These are phyloP conservation scores for Chlorella variabilis DNA, from an alignment of 163 green algal genomes.

Conservation along the genomic window DNA sequence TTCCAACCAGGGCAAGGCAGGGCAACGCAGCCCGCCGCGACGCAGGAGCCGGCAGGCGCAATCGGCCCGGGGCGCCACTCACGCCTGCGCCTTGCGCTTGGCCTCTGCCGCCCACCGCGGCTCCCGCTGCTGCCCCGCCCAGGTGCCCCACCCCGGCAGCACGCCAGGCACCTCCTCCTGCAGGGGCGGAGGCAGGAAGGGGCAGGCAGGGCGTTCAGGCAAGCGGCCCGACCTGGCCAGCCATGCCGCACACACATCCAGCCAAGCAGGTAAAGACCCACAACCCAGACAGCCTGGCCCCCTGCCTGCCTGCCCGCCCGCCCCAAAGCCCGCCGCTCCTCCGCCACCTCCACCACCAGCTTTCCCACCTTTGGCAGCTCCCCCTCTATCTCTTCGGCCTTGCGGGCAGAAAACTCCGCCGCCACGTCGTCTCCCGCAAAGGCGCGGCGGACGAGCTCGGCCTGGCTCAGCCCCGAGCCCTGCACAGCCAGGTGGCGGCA, in stretches of 20 bases:
- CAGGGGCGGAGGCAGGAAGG: conserved; percentile 14
- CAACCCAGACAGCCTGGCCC: too few species aligned
- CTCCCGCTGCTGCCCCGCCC: conserved; percentile 75
- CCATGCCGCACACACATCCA: too few species aligned
- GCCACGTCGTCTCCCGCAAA: conserved; percentile 95
- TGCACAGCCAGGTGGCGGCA: neutral
- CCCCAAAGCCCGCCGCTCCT: too few species aligned
- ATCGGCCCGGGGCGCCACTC: conserved; percentile 3
- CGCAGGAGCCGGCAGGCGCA: too few species aligned
- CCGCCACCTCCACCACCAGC: conserved; percentile 1
- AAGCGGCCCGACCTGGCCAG: too few species aligned
- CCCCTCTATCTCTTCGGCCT: conserved; percentile 82
- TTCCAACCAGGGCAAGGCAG: too few species aligned
- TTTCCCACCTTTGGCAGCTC: conserved; percentile 72
- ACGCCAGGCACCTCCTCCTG: conserved; percentile 60
- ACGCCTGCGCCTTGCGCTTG: conserved; percentile 71
- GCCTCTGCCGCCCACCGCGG: conserved; percentile 84
- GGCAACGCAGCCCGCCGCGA: too few species aligned
- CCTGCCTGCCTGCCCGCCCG: too few species aligned
- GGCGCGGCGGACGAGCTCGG: conserved; percentile 74
- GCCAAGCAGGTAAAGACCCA: too few species aligned
- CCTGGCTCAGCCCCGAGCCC: conserved; percentile 54
- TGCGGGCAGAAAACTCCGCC: conserved; percentile 89
- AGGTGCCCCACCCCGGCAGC: conserved; percentile 93
- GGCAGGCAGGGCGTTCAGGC: too few species aligned